Percentiles rank a stretch among this genome's conserved stretches.
Conservation (phyloP, 2,329 filamentous ascomycete genomes). For the Fusarium mundagurra region DNA sequence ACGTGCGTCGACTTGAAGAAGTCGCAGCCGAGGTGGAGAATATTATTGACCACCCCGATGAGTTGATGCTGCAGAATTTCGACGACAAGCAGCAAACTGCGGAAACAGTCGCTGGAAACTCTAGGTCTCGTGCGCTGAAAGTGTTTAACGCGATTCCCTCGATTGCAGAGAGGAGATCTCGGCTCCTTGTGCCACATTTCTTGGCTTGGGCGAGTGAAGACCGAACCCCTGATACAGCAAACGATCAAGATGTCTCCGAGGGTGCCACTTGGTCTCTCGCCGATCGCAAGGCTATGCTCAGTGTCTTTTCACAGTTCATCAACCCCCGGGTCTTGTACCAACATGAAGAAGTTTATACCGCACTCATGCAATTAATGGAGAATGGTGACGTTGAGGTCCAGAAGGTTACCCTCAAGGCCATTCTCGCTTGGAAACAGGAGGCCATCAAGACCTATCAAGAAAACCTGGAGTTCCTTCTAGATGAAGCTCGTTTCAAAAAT, state of each 20-base stretch:
- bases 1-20: slow-evolving; percentile 69
- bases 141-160: slow-evolving; percentile 78
- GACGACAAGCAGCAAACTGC: slow-evolving; percentile 69
- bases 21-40: slow-evolving; percentile 62
- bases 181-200: slow-evolving; percentile 85
- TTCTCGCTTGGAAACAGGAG: slow-evolving; percentile 89
- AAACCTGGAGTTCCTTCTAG: slow-evolving; percentile 84
- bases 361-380: slow-evolving; percentile 78
- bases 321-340: slow-evolving; percentile 89
- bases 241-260: slow-evolving; percentile 48
- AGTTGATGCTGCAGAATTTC: slow-evolving; percentile 71
- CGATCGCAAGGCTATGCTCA: slow-evolving; percentile 86
- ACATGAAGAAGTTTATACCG: slow-evolving; percentile 77
- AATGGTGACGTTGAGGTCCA: slow-evolving; percentile 94
- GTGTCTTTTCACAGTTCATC: slow-evolving; percentile 82
- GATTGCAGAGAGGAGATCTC: slow-evolving; percentile 86
- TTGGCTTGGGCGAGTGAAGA: slow-evolving; percentile 78
- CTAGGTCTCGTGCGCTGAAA: slow-evolving; percentile 81
- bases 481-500: slow-evolving; percentile 91
- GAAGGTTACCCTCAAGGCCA: slow-evolving; percentile 81
- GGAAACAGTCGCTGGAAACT: slow-evolving; percentile 61
- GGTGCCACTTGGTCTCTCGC: slow-evolving; percentile 72
- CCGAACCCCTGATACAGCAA: slow-evolving; percentile 47
- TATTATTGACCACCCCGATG: slow-evolving; percentile 61
- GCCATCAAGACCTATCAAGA: slow-evolving; percentile 83